Base-by-base conservation (phyloP, 2,329 filamentous ascomycete species). In the Colletotrichum agaves region DNA sequence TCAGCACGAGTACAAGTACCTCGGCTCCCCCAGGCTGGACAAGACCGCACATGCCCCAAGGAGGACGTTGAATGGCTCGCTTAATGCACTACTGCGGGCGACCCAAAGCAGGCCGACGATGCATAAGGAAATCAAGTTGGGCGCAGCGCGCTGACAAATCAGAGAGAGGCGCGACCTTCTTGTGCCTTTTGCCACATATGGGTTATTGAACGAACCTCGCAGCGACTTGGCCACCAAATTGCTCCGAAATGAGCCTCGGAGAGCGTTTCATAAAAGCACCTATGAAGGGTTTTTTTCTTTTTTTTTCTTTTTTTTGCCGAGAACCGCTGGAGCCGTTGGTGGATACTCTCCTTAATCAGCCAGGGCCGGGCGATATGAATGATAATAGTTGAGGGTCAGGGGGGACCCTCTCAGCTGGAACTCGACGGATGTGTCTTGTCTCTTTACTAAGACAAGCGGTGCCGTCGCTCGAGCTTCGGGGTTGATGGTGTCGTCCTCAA, bases 211-310 rank as follows among this genome's bases (percentile, higher is more conserved):
- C 41, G 53, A 15, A 55, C 39, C 39, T 64, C 39, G 65, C 65
- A 31, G 47, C 39, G 47, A 64, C 61, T 65, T 67, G 53, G 61
- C 65, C 47, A 49, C 53, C 65, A 46, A 64, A 53, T 59, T 60
- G 61, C 61, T 64, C 65, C 65, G 65, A 67, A 67, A 67, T 67
- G 53, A 67, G 53, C 21, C 47, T 53, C 41, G 53, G 53, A 63
- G 41, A 63, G 41, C 19, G 33, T 65, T 27, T 49, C 27, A 19
- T 12, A 44, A 39, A 60, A 35, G 61, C 27, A 15, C 33, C 23
- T 19, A 12, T 7, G 31, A 17, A n/a, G 12, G 6, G 31, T 35
- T 52, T 49, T 67, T 59, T 47, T 27, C 35, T 52, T 55, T 64
- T 59, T n/a, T n/a, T 35, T 52, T 49, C 64, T 59, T 47, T 27